Evolutionary conservation across 2,329 filamentous ascomycete species (phyloP).

Genomic region (Truncatella angustata): DNA sequence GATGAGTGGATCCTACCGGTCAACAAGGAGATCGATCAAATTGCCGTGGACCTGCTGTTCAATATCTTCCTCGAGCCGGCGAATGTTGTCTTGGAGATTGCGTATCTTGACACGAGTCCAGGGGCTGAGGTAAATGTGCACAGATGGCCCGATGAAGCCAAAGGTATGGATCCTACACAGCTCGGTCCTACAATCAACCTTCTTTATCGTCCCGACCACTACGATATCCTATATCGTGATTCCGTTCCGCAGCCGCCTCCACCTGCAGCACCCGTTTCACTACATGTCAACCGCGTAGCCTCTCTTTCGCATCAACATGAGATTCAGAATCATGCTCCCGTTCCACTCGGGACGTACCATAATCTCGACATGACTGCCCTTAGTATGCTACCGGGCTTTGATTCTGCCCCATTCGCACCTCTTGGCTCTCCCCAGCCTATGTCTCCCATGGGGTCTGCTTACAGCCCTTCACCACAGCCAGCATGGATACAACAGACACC

Average conservation of each 20-base stretch:
- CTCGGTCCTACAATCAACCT: conserved; percentile 54
- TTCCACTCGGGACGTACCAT: conserved; percentile 40
- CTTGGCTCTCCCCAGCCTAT: conserved; percentile 34
- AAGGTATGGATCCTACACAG: conserved; percentile 39
- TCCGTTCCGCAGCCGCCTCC: conserved; percentile 20
- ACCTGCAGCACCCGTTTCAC: conserved; percentile 26
- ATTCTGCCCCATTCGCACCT: conserved; percentile 27
- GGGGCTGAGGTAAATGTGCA: conserved; percentile 74
- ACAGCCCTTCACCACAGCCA: conserved; percentile 32
- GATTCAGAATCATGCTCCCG: conserved; percentile 39
- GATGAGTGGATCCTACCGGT: conserved; percentile 68
- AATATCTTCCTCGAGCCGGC: conserved; percentile 78
- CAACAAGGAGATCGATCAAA: conserved; percentile 82
- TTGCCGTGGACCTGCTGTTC: conserved; percentile 76
- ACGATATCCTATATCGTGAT: conserved; percentile 79
- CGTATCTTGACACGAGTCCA: conserved; percentile 84
- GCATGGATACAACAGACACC: conserved; percentile 36
- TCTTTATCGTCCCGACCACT: conserved; percentile 76
- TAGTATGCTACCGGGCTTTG: conserved; percentile 46
- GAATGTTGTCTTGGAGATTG: conserved; percentile 78
- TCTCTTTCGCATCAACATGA: conserved; percentile 44
- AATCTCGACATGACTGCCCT: conserved; percentile 42
- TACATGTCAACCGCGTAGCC: conserved; percentile 55
- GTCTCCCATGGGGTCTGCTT: conserved; percentile 31
- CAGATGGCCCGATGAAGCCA: conserved; percentile 57